These are phyloP conservation scores for Dactylellina cionopaga DNA, from an alignment of 2,329 filamentous ascomycete species.

Conservation along the genomic window DNA sequence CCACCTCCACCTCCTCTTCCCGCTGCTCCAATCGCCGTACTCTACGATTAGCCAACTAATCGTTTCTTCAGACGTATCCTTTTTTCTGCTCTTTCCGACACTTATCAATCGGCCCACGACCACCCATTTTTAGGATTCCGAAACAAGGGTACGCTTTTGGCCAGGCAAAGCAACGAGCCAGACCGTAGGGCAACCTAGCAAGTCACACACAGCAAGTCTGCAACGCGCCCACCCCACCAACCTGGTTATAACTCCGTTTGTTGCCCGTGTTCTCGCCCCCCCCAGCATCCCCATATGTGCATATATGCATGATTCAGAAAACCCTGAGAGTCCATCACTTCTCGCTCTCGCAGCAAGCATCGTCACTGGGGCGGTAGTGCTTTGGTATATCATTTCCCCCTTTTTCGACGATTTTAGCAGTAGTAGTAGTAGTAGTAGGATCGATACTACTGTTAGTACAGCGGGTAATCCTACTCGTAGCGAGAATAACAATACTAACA, in stretches of 20 bases:
- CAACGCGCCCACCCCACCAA: background rate
- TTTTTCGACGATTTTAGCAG: background rate
- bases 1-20: no score
- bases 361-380: background rate
- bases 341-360: background rate
- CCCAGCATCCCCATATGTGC: background rate
- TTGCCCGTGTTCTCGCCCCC: background rate
- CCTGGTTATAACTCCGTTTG: background rate
- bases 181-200: background rate
- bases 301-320: conserved; percentile 9
- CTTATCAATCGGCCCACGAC: background rate
- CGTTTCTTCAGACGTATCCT: no score
- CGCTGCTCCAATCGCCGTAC: no score
- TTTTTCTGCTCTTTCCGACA: no score
- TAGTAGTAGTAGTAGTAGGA: no score
- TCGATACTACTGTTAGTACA: no score
- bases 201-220: conserved; percentile 2
- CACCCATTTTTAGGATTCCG: background rate
- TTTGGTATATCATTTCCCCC: background rate
- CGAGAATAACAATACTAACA: background rate
- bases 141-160: conserved; percentile 21
- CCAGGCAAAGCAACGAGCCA: background rate
- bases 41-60: no score
- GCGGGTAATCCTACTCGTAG: no score
- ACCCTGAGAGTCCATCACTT: background rate